A percentile compares a stretch with the other conserved stretches of the same genome.
These are phyloP conservation scores for Colletotrichum sp. DNA, from an alignment of 2,329 filamentous ascomycete genomes.

Conservation along the genomic window DNA sequence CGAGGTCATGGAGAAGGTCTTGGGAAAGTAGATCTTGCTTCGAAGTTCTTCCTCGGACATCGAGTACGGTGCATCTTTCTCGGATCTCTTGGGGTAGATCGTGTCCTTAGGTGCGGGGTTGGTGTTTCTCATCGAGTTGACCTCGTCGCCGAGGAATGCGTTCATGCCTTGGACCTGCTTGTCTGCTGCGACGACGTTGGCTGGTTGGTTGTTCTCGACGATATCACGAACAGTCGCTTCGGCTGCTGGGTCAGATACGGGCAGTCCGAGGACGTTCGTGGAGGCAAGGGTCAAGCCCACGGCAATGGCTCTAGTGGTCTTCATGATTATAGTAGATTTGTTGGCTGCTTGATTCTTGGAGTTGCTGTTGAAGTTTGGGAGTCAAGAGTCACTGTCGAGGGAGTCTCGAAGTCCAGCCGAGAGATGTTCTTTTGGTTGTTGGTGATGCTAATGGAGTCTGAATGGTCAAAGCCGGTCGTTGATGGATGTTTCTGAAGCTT, in stretches of 20 bases:
- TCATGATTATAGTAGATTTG: background rate
- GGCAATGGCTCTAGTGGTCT: background rate
- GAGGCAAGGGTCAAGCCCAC: background rate
- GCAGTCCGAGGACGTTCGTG: background rate
- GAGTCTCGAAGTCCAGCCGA: no score
- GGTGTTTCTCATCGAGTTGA: background rate
- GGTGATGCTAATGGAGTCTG: background rate
- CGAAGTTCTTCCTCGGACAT: slow-evolving; percentile 50
- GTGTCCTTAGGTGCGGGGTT: background rate
- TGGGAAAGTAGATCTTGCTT: slow-evolving; percentile 56
- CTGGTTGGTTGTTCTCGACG: background rate
- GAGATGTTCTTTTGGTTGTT: background rate
- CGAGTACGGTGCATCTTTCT: slow-evolving; percentile 52
- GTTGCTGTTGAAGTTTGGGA: background rate
- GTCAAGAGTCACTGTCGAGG: background rate
- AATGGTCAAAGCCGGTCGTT: accelerated
- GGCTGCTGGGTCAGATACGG: background rate
- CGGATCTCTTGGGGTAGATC: slow-evolving; percentile 40
- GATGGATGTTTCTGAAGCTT: background rate
- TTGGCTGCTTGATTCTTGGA: background rate
- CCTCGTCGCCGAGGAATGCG: background rate
- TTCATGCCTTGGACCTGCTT: background rate
- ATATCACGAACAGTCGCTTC: background rate
- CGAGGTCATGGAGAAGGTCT: slow-evolving; percentile 48
- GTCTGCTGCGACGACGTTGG: background rate